Evolutionary conservation across 768 basidiomycete species (phyloP).

Genomic region (Multifurca ochricompacta): DNA sequence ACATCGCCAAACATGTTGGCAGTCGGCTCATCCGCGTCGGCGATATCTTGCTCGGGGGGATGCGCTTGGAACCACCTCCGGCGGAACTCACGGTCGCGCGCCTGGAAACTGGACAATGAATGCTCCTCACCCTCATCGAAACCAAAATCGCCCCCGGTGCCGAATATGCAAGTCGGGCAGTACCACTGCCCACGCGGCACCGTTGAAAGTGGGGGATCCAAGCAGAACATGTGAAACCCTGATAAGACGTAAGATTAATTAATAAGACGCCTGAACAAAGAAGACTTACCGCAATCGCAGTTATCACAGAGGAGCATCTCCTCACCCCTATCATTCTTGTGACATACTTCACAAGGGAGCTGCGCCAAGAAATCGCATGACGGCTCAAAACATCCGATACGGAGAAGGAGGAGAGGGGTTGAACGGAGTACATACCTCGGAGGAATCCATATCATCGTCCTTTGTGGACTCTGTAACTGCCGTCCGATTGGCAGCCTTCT

Average conservation of each 20-base stretch:
- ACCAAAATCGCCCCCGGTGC: constrained; percentile 92
- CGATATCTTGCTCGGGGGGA: constrained; percentile 32
- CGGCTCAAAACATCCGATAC: constrained; percentile 7
- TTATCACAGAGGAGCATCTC: constrained; percentile 91
- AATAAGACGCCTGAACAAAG: background rate
- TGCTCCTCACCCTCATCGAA: constrained; percentile 99
- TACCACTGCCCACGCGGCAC: constrained; percentile 97
- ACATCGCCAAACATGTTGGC: constrained; percentile 51
- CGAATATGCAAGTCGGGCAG: constrained; percentile 85
- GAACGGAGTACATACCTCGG: constrained; percentile 6
- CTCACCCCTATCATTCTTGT: constrained; percentile 78
- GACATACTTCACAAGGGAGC: constrained; percentile 91
- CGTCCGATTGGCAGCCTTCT: constrained; percentile 18
- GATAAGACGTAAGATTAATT: background rate
- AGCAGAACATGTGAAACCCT: constrained; percentile 97
- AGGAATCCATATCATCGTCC: constrained; percentile 15
- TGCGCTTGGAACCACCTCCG: constrained; percentile 82
- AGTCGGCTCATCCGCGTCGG: constrained; percentile 33
- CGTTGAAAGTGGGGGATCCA: constrained; percentile 77
- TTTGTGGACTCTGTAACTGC: constrained; percentile 8
- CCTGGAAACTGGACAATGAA: constrained; percentile 83
- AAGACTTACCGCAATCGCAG: constrained; percentile 62
- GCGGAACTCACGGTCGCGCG: constrained; percentile 83
- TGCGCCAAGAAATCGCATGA: constrained; percentile 25
- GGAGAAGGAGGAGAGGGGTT: background rate